Evolutionary conservation across 495 filamentous ascomycete genomes (phyloP), one percentile per base, ranked within the genome.

Genomic region (Aspergillus homomorphus): DNA sequence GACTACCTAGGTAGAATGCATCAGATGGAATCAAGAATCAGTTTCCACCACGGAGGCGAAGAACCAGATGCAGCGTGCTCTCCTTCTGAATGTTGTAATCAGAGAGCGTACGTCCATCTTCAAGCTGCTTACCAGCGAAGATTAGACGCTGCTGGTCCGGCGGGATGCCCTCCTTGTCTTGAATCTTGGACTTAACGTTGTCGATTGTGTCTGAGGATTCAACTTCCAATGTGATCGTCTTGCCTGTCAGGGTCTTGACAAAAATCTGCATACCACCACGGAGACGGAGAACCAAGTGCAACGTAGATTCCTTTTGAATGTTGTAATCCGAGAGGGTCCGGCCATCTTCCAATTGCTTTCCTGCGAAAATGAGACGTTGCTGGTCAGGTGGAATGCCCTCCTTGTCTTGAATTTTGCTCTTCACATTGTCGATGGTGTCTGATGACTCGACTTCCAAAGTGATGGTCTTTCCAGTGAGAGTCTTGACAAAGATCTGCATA

Each of bases 351-450:
- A 96, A 82, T 73, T 96, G 92, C 87, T 98, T 98, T 62, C 93
- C 93, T 41, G 93, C 92, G 69, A 97, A 97, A 66, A 97, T 97
- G 33, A 97, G 77, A 70, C 92, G 90, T 72, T 95, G 91, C 74
- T 95, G 91, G 73, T 96, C 91, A 7, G 92, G 92, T 18, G 91
- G 92, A 62, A 96, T 96, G 45, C 92, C 92, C 74, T 96, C 92
- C 82, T 96, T 96, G 66, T 96, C 93, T 75, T 98, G 93, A 43
- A 98, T 98, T 84, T 98, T 98, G 59, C 80, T 82, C 86, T 98
- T 98, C 59, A 98, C 93, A 63, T 97, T 98, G 80, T 98, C 94
- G 78, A 98, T 97, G 14, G 93, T 97, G 70, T 98, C 93, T 82
- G 82, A 86, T 0, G 82, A 85, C 69, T 89, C 85, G 8, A 89